Percentiles rank a stretch among this genome's conserved stretches.
These are phyloP conservation scores for Russula sp. DNA, from an alignment of 768 basidiomycete genomes.

Conservation along the genomic window DNA sequence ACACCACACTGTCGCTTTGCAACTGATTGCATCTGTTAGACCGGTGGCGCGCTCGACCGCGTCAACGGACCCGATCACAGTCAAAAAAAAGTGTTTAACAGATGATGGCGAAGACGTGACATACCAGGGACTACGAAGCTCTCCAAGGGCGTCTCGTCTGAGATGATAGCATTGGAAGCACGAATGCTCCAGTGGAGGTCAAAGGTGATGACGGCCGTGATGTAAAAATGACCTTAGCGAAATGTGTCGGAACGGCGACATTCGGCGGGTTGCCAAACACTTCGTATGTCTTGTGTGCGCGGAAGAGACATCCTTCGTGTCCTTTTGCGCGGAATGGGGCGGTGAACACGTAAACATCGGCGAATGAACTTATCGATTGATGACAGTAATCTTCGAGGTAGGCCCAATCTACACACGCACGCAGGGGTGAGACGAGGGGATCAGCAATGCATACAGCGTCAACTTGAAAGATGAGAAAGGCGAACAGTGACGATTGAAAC, in stretches of 20 bases:
- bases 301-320: conserved; percentile 48
- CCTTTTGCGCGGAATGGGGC: conserved; percentile 84
- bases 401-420: conserved; percentile 77
- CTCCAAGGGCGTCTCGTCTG: conserved; percentile 73
- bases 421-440: too few species aligned
- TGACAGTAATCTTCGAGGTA: conserved; percentile 96
- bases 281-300: conserved; percentile 64
- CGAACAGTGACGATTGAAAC: conserved; percentile 95
- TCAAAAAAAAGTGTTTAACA: background rate
- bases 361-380: conserved; percentile 74
- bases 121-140: conserved; percentile 79
- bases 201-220: conserved; percentile 67
- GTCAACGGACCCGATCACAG: conserved; percentile 52
- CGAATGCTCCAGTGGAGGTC: too few species aligned
- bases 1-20: conserved; percentile 92
- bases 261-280: conserved; percentile 91
- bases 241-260: conserved; percentile 92
- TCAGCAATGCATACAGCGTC: background rate
- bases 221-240: conserved; percentile 89
- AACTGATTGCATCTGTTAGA: conserved; percentile 73
- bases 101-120: background rate
- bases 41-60: conserved; percentile 88
- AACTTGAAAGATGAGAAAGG: conserved; percentile 6
- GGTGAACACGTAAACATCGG: conserved; percentile 97
- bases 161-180: too few species aligned